Conservation (phyloP, 2,329 filamentous ascomycete genomes). For the Sarocladium brachiariae region DNA sequence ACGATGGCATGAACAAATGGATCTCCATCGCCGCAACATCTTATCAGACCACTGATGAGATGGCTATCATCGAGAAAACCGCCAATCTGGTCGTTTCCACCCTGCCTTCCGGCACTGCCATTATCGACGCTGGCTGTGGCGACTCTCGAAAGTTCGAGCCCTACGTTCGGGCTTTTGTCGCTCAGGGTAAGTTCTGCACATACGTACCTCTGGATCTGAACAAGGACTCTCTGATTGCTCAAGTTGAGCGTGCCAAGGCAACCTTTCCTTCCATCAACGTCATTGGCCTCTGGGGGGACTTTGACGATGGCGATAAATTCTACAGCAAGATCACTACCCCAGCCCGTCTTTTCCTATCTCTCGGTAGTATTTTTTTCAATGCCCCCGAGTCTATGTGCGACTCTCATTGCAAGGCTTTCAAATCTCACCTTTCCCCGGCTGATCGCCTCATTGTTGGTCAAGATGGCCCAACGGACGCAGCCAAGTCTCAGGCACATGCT, state of each 20-base stretch:
- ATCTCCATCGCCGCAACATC: conserved; percentile 13
- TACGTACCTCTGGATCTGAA: conserved; percentile 17
- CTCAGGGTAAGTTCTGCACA: conserved; percentile 13
- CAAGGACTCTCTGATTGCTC: conserved; percentile 3
- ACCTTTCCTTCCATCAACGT: conserved; percentile 11
- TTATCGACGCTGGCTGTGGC: conserved; percentile 17
- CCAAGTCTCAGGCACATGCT: background rate
- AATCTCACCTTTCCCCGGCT: conserved; percentile 10
- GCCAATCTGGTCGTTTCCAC: conserved; percentile 10
- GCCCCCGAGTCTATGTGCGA: conserved; percentile 13
- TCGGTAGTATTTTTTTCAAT: conserved; percentile 17
- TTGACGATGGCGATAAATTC: conserved; percentile 15
- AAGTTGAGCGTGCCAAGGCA: conserved; percentile 13
- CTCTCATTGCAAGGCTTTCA: conserved; percentile 15
- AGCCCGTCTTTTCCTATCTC: conserved; percentile 15
- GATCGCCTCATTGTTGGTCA: conserved; percentile 9
- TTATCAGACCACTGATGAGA: conserved; percentile 16
- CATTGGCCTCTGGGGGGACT: conserved; percentile 17
- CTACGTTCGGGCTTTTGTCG: conserved; percentile 14
- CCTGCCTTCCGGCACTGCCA: conserved; percentile 11
- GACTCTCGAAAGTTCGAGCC: conserved; percentile 18
- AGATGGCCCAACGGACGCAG: background rate
- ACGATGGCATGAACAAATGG: conserved; percentile 17
- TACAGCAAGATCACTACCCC: conserved; percentile 10
- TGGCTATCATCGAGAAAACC: conserved; percentile 15